Evolutionary conservation across 2,329 filamentous ascomycete species (phyloP).

Genomic region (Penicillium sp.): DNA sequence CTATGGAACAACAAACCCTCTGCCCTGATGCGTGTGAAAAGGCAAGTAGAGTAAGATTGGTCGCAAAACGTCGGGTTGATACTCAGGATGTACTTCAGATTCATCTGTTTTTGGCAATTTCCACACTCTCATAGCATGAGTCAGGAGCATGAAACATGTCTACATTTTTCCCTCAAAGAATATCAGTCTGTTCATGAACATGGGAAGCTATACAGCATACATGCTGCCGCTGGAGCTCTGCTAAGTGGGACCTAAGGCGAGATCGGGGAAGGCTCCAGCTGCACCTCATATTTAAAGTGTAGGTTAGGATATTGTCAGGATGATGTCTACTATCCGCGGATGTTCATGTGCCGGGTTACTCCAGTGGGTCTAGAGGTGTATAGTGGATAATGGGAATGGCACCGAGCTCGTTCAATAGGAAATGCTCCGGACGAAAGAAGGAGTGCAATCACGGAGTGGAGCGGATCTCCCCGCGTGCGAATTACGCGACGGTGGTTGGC

Average conservation of each 20-base stretch:
- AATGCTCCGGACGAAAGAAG: background rate
- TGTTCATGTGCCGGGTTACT: background rate
- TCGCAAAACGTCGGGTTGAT: too few relatives aligned
- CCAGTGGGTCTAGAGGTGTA: background rate
- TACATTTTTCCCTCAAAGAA: too few relatives aligned
- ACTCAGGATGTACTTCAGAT: too few relatives aligned
- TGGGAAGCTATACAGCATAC: too few relatives aligned
- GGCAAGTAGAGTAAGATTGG: too few relatives aligned
- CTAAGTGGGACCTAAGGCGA: background rate
- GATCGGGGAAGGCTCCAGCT: background rate
- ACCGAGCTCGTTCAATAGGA: background rate
- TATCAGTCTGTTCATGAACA: too few relatives aligned
- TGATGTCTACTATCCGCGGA: background rate
- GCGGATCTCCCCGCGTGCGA: conserved; percentile 14
- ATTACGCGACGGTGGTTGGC: conserved; percentile 18
- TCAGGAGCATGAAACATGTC: too few relatives aligned
- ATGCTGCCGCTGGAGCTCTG: background rate
- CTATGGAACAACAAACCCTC: too few relatives aligned
- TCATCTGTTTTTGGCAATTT: too few relatives aligned
- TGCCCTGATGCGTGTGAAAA: too few relatives aligned
- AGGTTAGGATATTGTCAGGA: background rate
- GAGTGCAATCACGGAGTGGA: background rate
- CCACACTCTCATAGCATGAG: too few relatives aligned
- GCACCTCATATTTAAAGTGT: conserved; percentile 2
- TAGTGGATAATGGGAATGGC: background rate